phyloP scores from a whole-genome alignment of 1,284 basidiomycete species.

The Heimioporus punctisporus region DNA sequence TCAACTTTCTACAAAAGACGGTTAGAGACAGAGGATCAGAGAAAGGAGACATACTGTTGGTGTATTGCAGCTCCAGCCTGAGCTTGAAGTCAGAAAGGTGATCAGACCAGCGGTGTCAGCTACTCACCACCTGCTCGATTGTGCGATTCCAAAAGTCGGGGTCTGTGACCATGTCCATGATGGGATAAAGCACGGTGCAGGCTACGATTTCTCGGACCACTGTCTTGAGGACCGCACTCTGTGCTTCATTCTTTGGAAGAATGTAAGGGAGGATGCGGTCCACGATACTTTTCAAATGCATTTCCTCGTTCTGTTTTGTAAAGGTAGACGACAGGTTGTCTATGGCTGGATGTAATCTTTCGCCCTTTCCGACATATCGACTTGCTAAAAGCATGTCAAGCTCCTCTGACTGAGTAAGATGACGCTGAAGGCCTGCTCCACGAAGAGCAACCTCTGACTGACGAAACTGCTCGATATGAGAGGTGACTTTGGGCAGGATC shows the following conservation, averaged over 20 bases:
- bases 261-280: slow-evolving; percentile 72
- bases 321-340: slow-evolving; percentile 87
- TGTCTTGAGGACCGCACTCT: slow-evolving; percentile 71
- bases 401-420: slow-evolving; percentile 84
- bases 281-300: slow-evolving; percentile 75
- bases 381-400: slow-evolving; percentile 84
- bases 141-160: slow-evolving; percentile 97
- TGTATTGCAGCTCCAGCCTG: slow-evolving; percentile 89
- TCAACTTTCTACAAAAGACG: slow-evolving; percentile 59
- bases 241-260: slow-evolving; percentile 76
- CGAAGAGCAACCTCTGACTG: slow-evolving; percentile 85
- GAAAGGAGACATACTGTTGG: slow-evolving; percentile 70
- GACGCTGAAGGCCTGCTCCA: slow-evolving; percentile 75
- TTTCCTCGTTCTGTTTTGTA: slow-evolving; percentile 88
- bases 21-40: slow-evolving; percentile 3
- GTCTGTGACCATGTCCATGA: slow-evolving; percentile 93
- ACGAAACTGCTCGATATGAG: slow-evolving; percentile 91
- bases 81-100: slow-evolving; percentile 5
- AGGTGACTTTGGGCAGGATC: slow-evolving; percentile 85
- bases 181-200: slow-evolving; percentile 81
- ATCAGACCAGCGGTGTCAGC: neutral
- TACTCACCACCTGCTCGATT: slow-evolving; percentile 86
- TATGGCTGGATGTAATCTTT: slow-evolving; percentile 77
- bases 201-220: slow-evolving; percentile 84
- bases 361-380: slow-evolving; percentile 66